Conservation (phyloP, 352 stramenopile genomes). For the Phytophthora hybrid region DNA sequence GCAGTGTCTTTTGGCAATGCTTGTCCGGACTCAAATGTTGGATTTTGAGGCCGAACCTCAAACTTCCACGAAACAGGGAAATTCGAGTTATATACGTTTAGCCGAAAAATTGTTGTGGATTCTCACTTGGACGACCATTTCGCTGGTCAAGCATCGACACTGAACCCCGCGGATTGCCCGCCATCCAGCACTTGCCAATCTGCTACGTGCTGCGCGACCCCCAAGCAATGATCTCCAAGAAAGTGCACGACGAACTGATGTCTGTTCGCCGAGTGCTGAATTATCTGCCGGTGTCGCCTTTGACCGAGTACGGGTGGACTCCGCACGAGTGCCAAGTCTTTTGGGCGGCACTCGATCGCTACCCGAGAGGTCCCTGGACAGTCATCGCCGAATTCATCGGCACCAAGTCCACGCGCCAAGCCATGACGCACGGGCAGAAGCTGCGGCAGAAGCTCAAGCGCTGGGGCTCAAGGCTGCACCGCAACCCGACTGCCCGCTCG, state of each 20-base stretch:
- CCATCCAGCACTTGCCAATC: conserved; percentile 21
- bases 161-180: neutral
- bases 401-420: conserved; percentile 56
- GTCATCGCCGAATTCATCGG: conserved; percentile 55
- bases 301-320: conserved; percentile 39
- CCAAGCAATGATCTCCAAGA: conserved; percentile 35
- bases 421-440: conserved; percentile 60
- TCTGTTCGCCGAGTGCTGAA: conserved; percentile 29
- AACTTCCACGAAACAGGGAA: neutral
- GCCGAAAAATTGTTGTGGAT: conserved; percentile 12
- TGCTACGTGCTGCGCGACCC: conserved; percentile 1
- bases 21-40: conserved; percentile 29
- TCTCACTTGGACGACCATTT: conserved; percentile 23
- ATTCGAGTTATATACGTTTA: conserved; percentile 2
- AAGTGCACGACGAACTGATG: conserved; percentile 37
- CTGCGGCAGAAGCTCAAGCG: conserved; percentile 57
- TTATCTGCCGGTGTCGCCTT: conserved; percentile 31
- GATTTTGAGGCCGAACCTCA: conserved; percentile 21
- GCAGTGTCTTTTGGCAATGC: neutral
- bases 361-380: conserved; percentile 54
- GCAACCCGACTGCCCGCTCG: conserved; percentile 22
- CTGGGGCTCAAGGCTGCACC: conserved; percentile 38
- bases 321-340: conserved; percentile 45
- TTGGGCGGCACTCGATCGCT: conserved; percentile 48
- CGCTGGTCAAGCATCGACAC: conserved; percentile 6